Percentiles rank a stretch among this genome's conserved stretches.
phyloP scores from a whole-genome alignment of 164 flowering plant species.

The Annona cherimola region DNA sequence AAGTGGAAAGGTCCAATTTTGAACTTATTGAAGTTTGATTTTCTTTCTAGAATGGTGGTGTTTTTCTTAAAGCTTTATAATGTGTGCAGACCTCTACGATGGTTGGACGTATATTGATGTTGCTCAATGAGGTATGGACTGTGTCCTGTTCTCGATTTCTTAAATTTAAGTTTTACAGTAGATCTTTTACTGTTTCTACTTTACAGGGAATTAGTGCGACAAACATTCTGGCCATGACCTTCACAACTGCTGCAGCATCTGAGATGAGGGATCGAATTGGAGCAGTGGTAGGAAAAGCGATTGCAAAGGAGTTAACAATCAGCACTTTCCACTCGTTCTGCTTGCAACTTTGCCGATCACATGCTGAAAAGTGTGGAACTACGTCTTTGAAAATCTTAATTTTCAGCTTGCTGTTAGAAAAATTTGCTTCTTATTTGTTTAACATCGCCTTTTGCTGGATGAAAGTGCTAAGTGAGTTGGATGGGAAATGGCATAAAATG shows the following conservation, averaged over 20 bases:
- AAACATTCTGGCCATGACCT: constrained; percentile 92
- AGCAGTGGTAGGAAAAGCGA: constrained; percentile 67
- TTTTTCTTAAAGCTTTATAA: neutral
- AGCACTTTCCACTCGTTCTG: constrained; percentile 97
- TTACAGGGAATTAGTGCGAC: constrained; percentile 67
- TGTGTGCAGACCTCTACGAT: constrained; percentile 78
- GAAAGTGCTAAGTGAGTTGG: neutral
- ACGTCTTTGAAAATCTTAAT: neutral
- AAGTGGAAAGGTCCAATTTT: constrained; percentile 78
- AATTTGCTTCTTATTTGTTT: neutral
- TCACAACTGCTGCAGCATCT: constrained; percentile 94
- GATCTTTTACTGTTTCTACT: neutral
- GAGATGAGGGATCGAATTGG: constrained; percentile 96
- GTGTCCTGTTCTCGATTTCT: neutral
- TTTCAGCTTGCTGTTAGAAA: neutral
- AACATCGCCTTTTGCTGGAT: neutral
- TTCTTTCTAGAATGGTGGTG: neutral
- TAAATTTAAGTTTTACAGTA: neutral
- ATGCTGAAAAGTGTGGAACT: constrained; percentile 84
- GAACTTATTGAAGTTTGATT: neutral
- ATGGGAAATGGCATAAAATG: no score
- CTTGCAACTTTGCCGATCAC: constrained; percentile 83
- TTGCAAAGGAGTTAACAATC: constrained; percentile 70
- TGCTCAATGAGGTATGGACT: constrained; percentile 63
- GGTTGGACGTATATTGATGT: constrained; percentile 86